A percentile compares a stretch with the other conserved stretches of the same genome.
These are phyloP conservation scores for Umbelopsis sp. DNA, from an alignment of 192 early-diverging fungal genomes.

Conservation along the genomic window DNA sequence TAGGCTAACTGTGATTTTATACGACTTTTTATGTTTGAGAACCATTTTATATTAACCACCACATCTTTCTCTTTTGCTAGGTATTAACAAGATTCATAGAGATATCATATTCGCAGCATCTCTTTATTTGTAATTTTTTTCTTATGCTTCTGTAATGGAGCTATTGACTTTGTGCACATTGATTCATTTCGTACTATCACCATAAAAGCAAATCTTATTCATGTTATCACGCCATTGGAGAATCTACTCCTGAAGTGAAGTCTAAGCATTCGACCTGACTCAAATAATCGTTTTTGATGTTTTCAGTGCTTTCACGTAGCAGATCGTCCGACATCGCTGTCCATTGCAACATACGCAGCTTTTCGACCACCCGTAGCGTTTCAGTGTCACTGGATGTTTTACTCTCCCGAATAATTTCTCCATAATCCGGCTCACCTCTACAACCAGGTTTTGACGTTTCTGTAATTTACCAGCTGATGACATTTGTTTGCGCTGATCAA, in stretches of 20 bases:
- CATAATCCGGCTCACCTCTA: neutral
- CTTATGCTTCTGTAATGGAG: neutral
- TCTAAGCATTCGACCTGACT: neutral
- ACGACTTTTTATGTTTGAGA: too few relatives aligned
- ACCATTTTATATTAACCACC: too few relatives aligned
- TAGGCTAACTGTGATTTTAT: too few relatives aligned
- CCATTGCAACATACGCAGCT: neutral
- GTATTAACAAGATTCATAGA: conserved; percentile 88
- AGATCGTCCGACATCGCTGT: neutral
- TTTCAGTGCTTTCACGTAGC: neutral
- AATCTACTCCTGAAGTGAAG: neutral
- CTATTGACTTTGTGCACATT: neutral
- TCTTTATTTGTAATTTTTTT: conserved; percentile 75
- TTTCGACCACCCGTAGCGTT: neutral
- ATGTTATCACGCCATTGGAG: neutral
- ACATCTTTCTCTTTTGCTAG: conserved; percentile 25
- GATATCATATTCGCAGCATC: conserved; percentile 97
- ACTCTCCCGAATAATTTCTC: neutral
- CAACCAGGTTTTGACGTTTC: neutral
- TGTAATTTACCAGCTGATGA: neutral
- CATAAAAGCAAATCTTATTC: neutral
- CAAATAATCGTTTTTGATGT: neutral
- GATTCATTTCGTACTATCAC: neutral
- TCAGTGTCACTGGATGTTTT: neutral
- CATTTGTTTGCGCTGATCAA: neutral